phyloP scores from a whole-genome alignment of 2,329 filamentous ascomycete species.

The Parastagonospora nodorum region DNA sequence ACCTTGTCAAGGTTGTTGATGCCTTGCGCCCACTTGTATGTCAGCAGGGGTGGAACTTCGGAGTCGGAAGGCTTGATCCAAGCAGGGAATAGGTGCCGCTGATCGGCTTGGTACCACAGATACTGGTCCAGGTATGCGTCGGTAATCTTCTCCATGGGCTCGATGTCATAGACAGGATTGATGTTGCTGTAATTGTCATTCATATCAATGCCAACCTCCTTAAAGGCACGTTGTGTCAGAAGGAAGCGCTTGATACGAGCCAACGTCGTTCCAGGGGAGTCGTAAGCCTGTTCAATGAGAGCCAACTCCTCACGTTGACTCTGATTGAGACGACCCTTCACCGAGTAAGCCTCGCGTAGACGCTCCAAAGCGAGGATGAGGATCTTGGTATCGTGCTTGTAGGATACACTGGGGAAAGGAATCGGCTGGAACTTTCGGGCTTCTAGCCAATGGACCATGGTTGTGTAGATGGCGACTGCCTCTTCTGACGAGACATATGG shows the following conservation, averaged over 20 bases:
- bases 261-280: slow-evolving; percentile 93
- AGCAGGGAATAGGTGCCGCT: slow-evolving; percentile 92
- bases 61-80: slow-evolving; percentile 99
- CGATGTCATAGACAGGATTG: slow-evolving; percentile 98
- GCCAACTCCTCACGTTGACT: slow-evolving; percentile 96
- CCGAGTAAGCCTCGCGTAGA: slow-evolving; percentile 92
- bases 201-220: slow-evolving; percentile 99
- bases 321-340: slow-evolving; percentile 95
- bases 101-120: slow-evolving; percentile 98
- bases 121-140: slow-evolving; percentile 99
- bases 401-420: slow-evolving; percentile 97
- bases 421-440: slow-evolving; percentile 98
- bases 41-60: slow-evolving; percentile 89
- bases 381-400: slow-evolving; percentile 99
- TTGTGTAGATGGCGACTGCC: slow-evolving; percentile 97
- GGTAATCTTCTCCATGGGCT: slow-evolving; percentile 99
- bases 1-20: slow-evolving; percentile 98
- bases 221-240: slow-evolving; percentile 95
- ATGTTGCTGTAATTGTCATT: slow-evolving; percentile 99
- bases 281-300: slow-evolving; percentile 96
- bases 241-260: slow-evolving; percentile 97
- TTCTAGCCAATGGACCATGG: slow-evolving; percentile 97
- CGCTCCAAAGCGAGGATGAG: slow-evolving; percentile 93
- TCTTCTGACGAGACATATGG: slow-evolving; percentile 98
- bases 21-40: slow-evolving; percentile 99